Percentiles rank a stretch among this genome's conserved stretches.
These are phyloP conservation scores for Penicillium sumatraense DNA, from an alignment of 2,329 filamentous ascomycete genomes.

Conservation along the genomic window DNA sequence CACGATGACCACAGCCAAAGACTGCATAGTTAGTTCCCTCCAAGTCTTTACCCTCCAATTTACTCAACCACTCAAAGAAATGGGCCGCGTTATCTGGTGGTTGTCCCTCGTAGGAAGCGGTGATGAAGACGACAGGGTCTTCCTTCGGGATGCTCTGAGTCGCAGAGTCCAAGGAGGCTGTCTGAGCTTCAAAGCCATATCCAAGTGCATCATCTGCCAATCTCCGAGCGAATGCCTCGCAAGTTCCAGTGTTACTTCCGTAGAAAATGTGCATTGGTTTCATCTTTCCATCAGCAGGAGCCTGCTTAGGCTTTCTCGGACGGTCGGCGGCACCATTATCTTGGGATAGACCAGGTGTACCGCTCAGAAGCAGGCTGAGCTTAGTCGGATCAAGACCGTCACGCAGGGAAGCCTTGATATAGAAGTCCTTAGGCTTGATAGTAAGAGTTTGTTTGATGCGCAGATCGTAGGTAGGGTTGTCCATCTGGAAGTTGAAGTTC, in stretches of 20 bases:
- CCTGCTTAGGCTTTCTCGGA: conserved; percentile 26
- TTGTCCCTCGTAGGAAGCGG: conserved; percentile 74
- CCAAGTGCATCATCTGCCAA: conserved; percentile 62
- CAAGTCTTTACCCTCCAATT: conserved; percentile 55
- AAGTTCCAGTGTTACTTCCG: conserved; percentile 76
- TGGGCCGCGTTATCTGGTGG: conserved; percentile 72
- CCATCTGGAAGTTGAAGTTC: conserved; percentile 70
- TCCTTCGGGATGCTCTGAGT: conserved; percentile 64
- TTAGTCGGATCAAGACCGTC: conserved; percentile 51
- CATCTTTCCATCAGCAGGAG: conserved; percentile 20
- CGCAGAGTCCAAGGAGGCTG: conserved; percentile 65
- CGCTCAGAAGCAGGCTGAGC: conserved; percentile 45
- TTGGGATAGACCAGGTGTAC: conserved; percentile 11
- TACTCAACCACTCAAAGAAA: conserved; percentile 70
- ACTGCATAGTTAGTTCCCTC: conserved; percentile 67
- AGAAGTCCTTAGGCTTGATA: conserved; percentile 59
- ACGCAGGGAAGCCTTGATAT: conserved; percentile 63
- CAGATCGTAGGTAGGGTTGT: conserved; percentile 57
- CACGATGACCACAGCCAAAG: conserved; percentile 68
- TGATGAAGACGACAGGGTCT: conserved; percentile 68
- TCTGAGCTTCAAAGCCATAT: conserved; percentile 63
- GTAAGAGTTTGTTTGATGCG: conserved; percentile 46
- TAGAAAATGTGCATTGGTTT: conserved; percentile 69
- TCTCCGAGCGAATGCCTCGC: conserved; percentile 69
- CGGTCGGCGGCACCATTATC: conserved; percentile 16